A percentile compares a stretch with the other conserved stretches of the same genome.
These are phyloP conservation scores for Metroxylon sagu DNA, from an alignment of 176 grass and related monocot species.

Conservation along the genomic window DNA sequence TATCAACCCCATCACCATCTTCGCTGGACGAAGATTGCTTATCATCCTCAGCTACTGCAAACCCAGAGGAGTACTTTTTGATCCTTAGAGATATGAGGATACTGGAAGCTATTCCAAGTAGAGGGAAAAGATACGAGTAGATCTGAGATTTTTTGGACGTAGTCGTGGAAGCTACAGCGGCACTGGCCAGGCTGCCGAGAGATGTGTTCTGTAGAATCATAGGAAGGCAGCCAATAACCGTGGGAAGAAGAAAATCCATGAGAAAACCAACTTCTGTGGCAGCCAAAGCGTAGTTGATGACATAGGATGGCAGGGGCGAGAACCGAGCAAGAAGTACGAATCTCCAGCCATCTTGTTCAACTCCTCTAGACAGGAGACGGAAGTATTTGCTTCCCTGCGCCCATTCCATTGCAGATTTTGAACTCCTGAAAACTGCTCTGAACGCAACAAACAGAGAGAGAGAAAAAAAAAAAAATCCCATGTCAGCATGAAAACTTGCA, in stretches of 20 bases:
- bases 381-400: conserved; percentile 66
- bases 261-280: conserved; percentile 73
- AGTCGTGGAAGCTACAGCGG: conserved; percentile 57
- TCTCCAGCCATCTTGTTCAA: conserved; percentile 85
- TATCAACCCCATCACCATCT: neutral
- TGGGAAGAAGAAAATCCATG: conserved; percentile 91
- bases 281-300: conserved; percentile 89
- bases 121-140: conserved; percentile 61
- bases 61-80: conserved; percentile 73
- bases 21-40: conserved; percentile 1
- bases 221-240: conserved; percentile 76
- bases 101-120: conserved; percentile 72
- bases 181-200: conserved; percentile 74
- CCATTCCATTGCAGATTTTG: conserved; percentile 89
- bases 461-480: conserved; percentile 1
- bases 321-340: conserved; percentile 93
- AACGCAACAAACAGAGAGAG: conserved; percentile 8
- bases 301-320: conserved; percentile 81
- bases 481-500: neutral
- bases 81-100: conserved; percentile 90
- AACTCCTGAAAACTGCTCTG: conserved; percentile 73
- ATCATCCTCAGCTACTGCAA: conserved; percentile 45
- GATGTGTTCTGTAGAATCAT: conserved; percentile 99
- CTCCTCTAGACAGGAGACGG: conserved; percentile 71
- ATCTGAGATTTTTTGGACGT: conserved; percentile 65